These are phyloP conservation scores for Trametes punicea DNA, from an alignment of 768 basidiomycete species.

Conservation along the genomic window DNA sequence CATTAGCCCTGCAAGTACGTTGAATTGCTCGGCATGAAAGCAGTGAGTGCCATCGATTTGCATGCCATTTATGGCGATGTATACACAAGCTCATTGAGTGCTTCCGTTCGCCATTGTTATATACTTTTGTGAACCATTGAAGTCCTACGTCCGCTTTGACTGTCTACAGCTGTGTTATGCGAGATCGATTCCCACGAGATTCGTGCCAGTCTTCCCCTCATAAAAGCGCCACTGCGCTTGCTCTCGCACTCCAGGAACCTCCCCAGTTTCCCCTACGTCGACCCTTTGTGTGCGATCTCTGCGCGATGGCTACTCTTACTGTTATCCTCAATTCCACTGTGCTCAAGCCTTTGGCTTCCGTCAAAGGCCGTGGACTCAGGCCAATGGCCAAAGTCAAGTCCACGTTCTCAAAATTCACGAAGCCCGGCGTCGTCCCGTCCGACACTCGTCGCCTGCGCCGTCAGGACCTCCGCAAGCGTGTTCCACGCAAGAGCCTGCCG, in stretches of 20 bases:
- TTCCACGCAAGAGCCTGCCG: neutral
- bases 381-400: slow-evolving; percentile 1
- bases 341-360: neutral
- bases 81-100: neutral
- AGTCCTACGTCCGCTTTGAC: neutral
- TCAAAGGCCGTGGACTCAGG: neutral
- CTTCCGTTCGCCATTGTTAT: neutral
- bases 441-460: neutral
- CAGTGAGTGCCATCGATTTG: neutral
- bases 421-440: neutral
- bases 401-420: neutral
- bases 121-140: neutral
- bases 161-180: neutral
- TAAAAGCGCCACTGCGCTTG: slow-evolving; percentile 4
- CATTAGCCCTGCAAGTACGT: no score
- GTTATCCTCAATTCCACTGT: neutral
- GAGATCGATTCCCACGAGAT: neutral
- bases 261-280: neutral
- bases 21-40: no score
- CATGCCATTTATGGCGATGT: neutral
- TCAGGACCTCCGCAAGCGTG: neutral
- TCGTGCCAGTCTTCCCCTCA: neutral
- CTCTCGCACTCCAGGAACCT: neutral
- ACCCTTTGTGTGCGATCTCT: neutral
- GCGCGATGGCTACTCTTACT: neutral